Evolutionary conservation across 2,329 filamentous ascomycete genomes (phyloP).

Genomic region (Alternaria longipes): DNA sequence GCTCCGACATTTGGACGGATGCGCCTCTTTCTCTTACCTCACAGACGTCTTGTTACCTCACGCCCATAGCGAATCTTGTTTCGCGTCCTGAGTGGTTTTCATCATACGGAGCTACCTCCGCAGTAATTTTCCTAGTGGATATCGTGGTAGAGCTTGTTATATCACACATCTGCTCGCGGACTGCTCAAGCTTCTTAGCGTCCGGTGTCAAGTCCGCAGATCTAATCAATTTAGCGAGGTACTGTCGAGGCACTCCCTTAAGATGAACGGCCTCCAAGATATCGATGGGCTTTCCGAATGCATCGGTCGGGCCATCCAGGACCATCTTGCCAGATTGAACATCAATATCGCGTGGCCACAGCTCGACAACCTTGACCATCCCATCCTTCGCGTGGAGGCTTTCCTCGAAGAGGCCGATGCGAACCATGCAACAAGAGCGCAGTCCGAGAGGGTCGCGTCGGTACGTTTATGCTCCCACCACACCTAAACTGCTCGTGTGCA

Average conservation of each 20-base stretch:
- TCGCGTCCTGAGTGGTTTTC: not conserved
- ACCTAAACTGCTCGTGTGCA: not conserved
- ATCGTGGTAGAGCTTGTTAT: not conserved
- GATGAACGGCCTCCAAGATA: slow-evolving; percentile 30
- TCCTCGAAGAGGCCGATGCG: slow-evolving; percentile 39
- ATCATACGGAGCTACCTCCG: slow-evolving; percentile 2
- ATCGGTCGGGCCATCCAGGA: slow-evolving; percentile 43
- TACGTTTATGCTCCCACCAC: slow-evolving; percentile 19
- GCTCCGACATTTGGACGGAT: not conserved
- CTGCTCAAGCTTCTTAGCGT: slow-evolving; percentile 8
- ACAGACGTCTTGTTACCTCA: not conserved
- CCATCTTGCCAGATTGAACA: slow-evolving; percentile 36
- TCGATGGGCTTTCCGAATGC: slow-evolving; percentile 44
- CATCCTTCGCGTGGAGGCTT: slow-evolving; percentile 43
- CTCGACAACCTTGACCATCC: slow-evolving; percentile 34
- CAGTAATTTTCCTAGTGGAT: slow-evolving; percentile 3
- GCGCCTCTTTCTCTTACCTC: not conserved
- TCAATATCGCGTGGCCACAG: slow-evolving; percentile 38
- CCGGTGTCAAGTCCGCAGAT: slow-evolving; percentile 4
- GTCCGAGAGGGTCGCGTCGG: slow-evolving; percentile 41
- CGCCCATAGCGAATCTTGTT: not conserved
- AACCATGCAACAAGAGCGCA: slow-evolving; percentile 17
- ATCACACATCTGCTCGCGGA: not conserved
- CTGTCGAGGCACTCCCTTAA: not conserved
- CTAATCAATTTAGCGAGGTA: not conserved